A percentile compares a stretch with the other conserved stretches of the same genome.
phyloP scores from a whole-genome alignment of 768 basidiomycete species.

The Boletus eberwhitei region DNA sequence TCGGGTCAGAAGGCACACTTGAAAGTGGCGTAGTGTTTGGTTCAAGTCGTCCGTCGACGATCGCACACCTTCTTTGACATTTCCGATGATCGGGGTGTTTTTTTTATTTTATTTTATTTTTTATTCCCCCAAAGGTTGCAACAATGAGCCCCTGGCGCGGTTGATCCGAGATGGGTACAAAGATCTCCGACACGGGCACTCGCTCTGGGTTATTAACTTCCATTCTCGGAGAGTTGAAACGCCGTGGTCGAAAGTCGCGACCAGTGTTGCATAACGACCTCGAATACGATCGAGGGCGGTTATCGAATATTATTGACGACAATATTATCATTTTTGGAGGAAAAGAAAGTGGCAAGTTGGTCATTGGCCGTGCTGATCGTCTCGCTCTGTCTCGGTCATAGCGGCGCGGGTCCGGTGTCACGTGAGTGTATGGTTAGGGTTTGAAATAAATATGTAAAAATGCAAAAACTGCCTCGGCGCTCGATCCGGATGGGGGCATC shows the following conservation, averaged over 20 bases:
- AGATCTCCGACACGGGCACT: too few relatives aligned
- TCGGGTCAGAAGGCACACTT: slow-evolving; percentile 7
- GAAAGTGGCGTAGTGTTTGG: not conserved
- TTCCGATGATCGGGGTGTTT: slow-evolving; percentile 16
- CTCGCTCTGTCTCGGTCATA: too few relatives aligned
- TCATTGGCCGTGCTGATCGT: slow-evolving; percentile 12
- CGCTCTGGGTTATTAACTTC: not conserved
- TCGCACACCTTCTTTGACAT: too few relatives aligned
- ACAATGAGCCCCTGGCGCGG: too few relatives aligned
- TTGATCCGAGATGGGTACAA: not conserved
- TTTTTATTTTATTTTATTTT: not conserved
- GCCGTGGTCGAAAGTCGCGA: not conserved
- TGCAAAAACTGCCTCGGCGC: slow-evolving; percentile 9
- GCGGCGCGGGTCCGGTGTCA: slow-evolving; percentile 17
- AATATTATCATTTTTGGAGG: slow-evolving; percentile 6
- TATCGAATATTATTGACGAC: slow-evolving; percentile 11
- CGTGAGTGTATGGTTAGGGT: slow-evolving; percentile 26
- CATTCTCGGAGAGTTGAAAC: slow-evolving; percentile 12
- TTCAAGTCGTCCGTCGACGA: slow-evolving; percentile 3
- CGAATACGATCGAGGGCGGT: slow-evolving; percentile 19
- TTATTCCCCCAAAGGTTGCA: too few relatives aligned
- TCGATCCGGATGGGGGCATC: slow-evolving; percentile 23
- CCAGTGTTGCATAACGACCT: slow-evolving; percentile 21
- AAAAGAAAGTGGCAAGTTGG: slow-evolving; percentile 3
- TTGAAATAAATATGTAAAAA: slow-evolving; percentile 24